Conservation (phyloP, 140 eudicot species). For the Cichorium intybus region DNA sequence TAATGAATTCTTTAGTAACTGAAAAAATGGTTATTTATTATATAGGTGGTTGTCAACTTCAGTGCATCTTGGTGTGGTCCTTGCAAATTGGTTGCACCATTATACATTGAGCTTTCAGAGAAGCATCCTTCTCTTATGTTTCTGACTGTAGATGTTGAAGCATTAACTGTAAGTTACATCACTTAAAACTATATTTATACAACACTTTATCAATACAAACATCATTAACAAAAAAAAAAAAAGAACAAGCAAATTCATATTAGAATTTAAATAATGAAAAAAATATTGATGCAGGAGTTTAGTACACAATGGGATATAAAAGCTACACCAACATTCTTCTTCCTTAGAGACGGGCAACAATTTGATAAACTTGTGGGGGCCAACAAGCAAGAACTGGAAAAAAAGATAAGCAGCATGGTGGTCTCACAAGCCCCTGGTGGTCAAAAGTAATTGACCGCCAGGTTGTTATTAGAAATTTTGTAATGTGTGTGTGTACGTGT, state of each 20-base stretch:
- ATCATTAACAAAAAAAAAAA: too few species aligned
- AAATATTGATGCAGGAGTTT: conserved; percentile 57
- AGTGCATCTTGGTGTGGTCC: conserved; percentile 99
- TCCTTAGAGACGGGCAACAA: conserved; percentile 82
- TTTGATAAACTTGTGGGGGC: conserved; percentile 90
- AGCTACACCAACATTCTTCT: conserved; percentile 96
- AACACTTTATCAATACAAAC: too few species aligned
- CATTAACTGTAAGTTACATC: conserved; percentile 48
- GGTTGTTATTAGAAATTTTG: neutral
- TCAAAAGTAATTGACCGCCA: conserved; percentile 2
- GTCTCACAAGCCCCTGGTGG: conserved; percentile 33
- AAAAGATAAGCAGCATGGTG: conserved; percentile 47
- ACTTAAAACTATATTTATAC: too few species aligned
- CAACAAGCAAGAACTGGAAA: conserved; percentile 80
- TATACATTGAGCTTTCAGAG: conserved; percentile 64
- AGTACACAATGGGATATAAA: conserved; percentile 87
- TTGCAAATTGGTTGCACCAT: conserved; percentile 65
- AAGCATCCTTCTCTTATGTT: conserved; percentile 54
- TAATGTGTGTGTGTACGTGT: too few species aligned
- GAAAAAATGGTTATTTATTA: neutral
- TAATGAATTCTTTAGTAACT: too few species aligned
- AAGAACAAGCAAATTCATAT: neutral
- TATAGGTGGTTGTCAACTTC: conserved; percentile 87
- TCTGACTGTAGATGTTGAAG: conserved; percentile 69
- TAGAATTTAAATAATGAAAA: neutral